A percentile compares a stretch with the other conserved stretches of the same genome.
Evolutionary conservation across 192 early-diverging fungal genomes (phyloP).

Genomic region (Phycomyces nitens): DNA sequence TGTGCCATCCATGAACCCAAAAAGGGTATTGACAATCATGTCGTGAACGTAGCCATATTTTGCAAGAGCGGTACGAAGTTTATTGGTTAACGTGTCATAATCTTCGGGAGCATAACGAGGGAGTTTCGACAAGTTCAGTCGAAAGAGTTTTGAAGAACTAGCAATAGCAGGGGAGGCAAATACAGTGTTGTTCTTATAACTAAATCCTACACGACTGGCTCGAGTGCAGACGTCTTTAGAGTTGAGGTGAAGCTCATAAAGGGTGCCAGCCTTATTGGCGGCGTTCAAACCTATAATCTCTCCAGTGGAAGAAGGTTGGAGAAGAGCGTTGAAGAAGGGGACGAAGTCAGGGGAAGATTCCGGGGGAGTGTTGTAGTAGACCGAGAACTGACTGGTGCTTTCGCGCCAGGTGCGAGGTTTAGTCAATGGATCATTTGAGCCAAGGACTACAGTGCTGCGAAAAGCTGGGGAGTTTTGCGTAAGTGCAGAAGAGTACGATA

Average conservation of each 20-base stretch:
- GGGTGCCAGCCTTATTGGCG: neutral
- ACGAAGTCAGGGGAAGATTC: neutral
- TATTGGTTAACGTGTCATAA: neutral
- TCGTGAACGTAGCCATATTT: neutral
- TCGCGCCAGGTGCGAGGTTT: neutral
- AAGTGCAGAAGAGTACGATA: neutral
- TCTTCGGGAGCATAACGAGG: neutral
- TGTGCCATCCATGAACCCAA: neutral
- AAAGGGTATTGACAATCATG: neutral
- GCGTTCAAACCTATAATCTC: neutral
- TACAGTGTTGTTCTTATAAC: neutral
- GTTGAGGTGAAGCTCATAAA: neutral
- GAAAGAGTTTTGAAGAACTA: neutral
- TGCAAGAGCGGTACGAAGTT: neutral
- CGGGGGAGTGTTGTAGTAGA: neutral
- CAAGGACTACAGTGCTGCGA: neutral
- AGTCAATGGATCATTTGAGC: neutral
- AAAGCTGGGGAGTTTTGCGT: neutral
- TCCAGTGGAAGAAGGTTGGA: no score
- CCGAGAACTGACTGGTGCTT: neutral
- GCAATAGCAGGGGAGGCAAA: neutral
- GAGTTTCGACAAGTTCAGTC: neutral
- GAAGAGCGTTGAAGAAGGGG: neutral
- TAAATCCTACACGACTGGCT: neutral
- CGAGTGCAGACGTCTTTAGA: neutral